Evolutionary conservation across 2,329 filamentous ascomycete genomes (phyloP).

Genomic region (Epichloe baconii): DNA sequence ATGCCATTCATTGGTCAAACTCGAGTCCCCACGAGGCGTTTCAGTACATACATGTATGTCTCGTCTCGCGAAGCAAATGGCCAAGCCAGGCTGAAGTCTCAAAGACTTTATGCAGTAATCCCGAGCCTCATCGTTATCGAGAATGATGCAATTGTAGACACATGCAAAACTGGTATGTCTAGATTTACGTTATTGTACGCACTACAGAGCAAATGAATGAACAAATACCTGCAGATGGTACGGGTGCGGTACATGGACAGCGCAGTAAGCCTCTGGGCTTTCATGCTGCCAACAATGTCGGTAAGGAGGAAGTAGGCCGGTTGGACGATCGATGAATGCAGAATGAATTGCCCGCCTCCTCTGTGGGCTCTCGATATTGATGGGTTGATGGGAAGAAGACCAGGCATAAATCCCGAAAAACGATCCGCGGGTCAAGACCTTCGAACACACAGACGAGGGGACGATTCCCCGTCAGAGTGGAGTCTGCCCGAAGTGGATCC

Average conservation of each 20-base stretch:
- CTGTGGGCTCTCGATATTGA: not conserved
- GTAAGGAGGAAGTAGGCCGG: not conserved
- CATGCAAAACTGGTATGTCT: not conserved
- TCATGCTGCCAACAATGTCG: not conserved
- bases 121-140: not conserved
- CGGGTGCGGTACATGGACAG: not conserved
- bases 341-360: conserved; percentile 2
- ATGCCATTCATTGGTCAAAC: not conserved
- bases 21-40: not conserved
- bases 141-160: too few relatives aligned
- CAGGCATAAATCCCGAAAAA: not conserved
- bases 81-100: not conserved
- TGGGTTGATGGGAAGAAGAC: not conserved
- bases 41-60: too few relatives aligned
- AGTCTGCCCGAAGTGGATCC: conserved; percentile 2
- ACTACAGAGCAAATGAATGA: too few relatives aligned
- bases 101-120: not conserved
- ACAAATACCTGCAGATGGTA: not conserved
- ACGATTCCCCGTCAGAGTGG: not conserved
- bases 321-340: conserved; percentile 1
- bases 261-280: not conserved
- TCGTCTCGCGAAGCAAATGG: too few relatives aligned
- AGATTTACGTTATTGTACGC: not conserved
- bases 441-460: too few relatives aligned
- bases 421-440: too few relatives aligned